Conservation (phyloP, 441 rosid genomes). For the Brassica hybrid region DNA sequence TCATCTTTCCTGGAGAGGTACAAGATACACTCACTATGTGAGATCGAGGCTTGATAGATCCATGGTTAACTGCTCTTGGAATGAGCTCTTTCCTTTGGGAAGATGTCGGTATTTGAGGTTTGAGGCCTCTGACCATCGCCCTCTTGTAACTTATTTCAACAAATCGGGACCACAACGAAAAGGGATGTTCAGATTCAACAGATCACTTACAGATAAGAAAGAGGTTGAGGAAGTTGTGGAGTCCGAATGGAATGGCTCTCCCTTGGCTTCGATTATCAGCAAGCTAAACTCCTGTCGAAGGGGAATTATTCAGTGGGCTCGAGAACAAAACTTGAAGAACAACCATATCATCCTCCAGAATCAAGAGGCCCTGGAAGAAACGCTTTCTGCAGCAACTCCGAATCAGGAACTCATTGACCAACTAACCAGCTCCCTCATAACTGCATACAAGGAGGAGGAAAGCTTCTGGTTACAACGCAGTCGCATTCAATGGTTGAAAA, state of each 20-base stretch:
- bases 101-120: neutral
- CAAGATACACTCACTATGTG: neutral
- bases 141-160: neutral
- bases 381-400: neutral
- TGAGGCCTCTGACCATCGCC: neutral
- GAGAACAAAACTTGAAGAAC: too few relatives aligned
- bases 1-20: neutral
- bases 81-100: neutral
- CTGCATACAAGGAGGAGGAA: neutral
- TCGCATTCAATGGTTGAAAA: neutral
- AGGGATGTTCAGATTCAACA: neutral
- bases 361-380: neutral
- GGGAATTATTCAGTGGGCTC: neutral
- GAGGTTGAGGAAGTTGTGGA: neutral
- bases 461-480: too few relatives aligned
- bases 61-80: neutral
- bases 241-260: too few relatives aligned
- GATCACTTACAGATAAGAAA: neutral
- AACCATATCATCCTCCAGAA: too few relatives aligned
- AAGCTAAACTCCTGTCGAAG: neutral
- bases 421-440: neutral
- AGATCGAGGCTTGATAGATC: neutral
- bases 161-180: neutral
- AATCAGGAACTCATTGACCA: neutral
- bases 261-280: neutral